Evolutionary conservation across 2,329 filamentous ascomycete species (phyloP).

Genomic region (Paraphoma chrysanthemicola): DNA sequence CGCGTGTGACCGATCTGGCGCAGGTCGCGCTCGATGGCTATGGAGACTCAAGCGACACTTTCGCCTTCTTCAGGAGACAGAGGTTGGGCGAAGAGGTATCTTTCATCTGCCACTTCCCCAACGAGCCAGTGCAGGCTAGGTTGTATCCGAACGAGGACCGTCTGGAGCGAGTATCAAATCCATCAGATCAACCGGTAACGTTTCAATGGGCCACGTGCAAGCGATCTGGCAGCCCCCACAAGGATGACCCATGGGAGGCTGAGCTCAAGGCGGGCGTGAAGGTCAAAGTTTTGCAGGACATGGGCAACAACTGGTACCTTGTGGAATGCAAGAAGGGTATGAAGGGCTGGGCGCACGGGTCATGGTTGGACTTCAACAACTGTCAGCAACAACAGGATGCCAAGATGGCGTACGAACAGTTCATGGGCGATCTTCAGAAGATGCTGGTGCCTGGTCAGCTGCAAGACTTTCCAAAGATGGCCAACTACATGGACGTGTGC

Average conservation of each 20-base stretch:
- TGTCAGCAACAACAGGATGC: constrained; percentile 14
- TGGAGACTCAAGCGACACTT: constrained; percentile 23
- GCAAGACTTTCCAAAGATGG: constrained; percentile 25
- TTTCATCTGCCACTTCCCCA: constrained; percentile 26
- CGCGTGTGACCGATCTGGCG: neutral
- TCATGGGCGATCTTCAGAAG: constrained; percentile 19
- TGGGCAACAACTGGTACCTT: constrained; percentile 33
- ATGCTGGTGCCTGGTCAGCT: constrained; percentile 24
- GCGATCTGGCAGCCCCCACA: constrained; percentile 28
- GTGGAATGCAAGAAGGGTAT: constrained; percentile 13
- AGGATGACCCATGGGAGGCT: constrained; percentile 32
- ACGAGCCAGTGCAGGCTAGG: constrained; percentile 19
- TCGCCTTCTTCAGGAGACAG: constrained; percentile 36
- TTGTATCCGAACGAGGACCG: neutral
- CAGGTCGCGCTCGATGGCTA: constrained; percentile 31
- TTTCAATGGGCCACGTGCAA: constrained; percentile 29
- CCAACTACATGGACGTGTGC: constrained; percentile 30
- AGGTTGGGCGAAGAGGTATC: constrained; percentile 10
- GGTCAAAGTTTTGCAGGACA: constrained; percentile 30
- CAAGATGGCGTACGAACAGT: constrained; percentile 22
- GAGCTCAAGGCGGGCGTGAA: constrained; percentile 27
- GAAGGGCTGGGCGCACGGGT: constrained; percentile 34
- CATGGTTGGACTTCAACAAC: constrained; percentile 31
- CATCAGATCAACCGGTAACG: neutral
- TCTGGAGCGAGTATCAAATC: neutral